Evolutionary conservation across 441 rosid species (phyloP), one percentile per base, ranked within the genome.

Genomic region (Hura crepitans): DNA sequence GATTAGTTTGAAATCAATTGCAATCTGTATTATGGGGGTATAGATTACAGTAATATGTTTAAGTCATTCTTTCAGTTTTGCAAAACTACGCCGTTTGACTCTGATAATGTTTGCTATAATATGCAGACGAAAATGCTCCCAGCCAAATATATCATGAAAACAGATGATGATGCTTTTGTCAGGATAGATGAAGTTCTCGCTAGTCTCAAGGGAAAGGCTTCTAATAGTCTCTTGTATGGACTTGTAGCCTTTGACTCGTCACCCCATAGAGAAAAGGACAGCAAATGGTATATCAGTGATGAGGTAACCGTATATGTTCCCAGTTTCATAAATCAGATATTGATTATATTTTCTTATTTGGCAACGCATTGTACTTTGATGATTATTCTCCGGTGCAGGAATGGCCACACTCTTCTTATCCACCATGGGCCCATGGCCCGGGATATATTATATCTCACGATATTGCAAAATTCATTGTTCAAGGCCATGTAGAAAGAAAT

Each of bases 351-450:
- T 72, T 35, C 27, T 71, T 50, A 53, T 15, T 8, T 43, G 22
- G 60, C 53, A 10, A 59, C 37, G n/a, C 56, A 35, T 50, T 31
- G 30, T 54, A 68, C 53, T 72, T 3, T 31, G 63, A 60, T 50
- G 14, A 6, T 43, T 7, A 50, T 74, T 27, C 66, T 61, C 59
- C 69, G 74, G 61, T 75, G 63, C 76, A 91, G 97, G 94, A 91
- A 78, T 91, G 97, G 97, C 83, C 92, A 35, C 85, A 77, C 42
- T 78, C 79, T 70, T 59, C 79, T 4, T 93, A 85, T 66, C 98
- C 98, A 27, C 97, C 97, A 63, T 91, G 98, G 98, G 98, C 98
- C 18, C 96, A 89, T 60, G 97, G 97, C 47, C 98, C 97, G 4
- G 96, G 98, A 51, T 91, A 93, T 78, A 76, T 91, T 43, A 71